Conservation (phyloP, 2,329 filamentous ascomycete genomes). For the Aaosphaeria arxii region DNA sequence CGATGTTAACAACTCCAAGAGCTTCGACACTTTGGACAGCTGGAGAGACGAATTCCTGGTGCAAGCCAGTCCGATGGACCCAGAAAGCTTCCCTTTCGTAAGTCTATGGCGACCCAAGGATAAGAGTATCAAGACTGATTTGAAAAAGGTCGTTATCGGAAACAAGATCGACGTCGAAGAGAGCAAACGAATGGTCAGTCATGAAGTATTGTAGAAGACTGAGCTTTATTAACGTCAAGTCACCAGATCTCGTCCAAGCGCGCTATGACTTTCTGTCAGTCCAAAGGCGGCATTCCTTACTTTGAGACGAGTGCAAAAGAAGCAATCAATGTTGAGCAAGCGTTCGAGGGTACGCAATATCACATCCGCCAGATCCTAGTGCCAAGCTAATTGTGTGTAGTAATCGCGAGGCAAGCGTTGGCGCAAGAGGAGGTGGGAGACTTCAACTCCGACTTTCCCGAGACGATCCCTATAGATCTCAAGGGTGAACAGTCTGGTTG, state of each 20-base stretch:
- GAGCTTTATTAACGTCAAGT: not conserved
- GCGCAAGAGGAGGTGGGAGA: slow-evolving; percentile 97
- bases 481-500: slow-evolving; percentile 92
- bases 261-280: slow-evolving; percentile 96
- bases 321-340: slow-evolving; percentile 94
- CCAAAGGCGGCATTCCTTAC: slow-evolving; percentile 95
- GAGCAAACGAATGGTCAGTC: slow-evolving; percentile 79
- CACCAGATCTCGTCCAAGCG: slow-evolving; percentile 85
- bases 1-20: slow-evolving; percentile 99
- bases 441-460: slow-evolving; percentile 94
- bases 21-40: slow-evolving; percentile 95
- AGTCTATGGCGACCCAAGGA: slow-evolving; percentile 33
- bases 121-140: slow-evolving; percentile 10
- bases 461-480: slow-evolving; percentile 97
- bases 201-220: not conserved
- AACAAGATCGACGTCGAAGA: slow-evolving; percentile 99
- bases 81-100: slow-evolving; percentile 97
- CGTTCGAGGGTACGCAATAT: slow-evolving; percentile 57
- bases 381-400: slow-evolving; percentile 46
- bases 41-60: slow-evolving; percentile 99
- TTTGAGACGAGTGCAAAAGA: slow-evolving; percentile 99
- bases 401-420: slow-evolving; percentile 92
- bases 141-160: slow-evolving; percentile 78
- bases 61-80: slow-evolving; percentile 92
- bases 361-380: not conserved